Conservation (phyloP, 352 stramenopile species). For the Phytophthora macrochlamydospora region DNA sequence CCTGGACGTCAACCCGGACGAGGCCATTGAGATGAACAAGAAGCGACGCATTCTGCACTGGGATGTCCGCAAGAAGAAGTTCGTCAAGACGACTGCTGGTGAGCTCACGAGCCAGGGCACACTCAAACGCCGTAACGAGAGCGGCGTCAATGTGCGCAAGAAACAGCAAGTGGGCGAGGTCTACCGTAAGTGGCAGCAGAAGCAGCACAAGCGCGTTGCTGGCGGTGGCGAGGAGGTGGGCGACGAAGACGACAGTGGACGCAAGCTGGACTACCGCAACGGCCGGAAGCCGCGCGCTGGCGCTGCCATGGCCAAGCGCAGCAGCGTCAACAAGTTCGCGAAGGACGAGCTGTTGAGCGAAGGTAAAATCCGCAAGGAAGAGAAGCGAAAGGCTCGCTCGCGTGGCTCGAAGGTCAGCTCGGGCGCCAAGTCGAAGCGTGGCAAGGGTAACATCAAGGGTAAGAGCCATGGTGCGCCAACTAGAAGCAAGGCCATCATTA, state of each 20-base stretch:
- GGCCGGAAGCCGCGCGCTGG: slow-evolving; percentile 68
- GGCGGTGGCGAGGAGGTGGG: slow-evolving; percentile 72
- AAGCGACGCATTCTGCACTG: slow-evolving; percentile 98
- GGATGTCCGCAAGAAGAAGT: slow-evolving; percentile 98
- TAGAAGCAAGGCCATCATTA: slow-evolving; percentile 85
- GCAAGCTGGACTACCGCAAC: slow-evolving; percentile 79
- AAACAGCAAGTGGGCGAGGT: slow-evolving; percentile 91
- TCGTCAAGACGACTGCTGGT: slow-evolving; percentile 92
- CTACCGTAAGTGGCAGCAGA: slow-evolving; percentile 95
- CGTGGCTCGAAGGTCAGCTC: slow-evolving; percentile 71
- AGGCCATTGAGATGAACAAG: slow-evolving; percentile 97
- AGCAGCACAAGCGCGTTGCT: slow-evolving; percentile 84
- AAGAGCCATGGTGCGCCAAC: slow-evolving; percentile 84
- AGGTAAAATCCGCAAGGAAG: slow-evolving; percentile 84
- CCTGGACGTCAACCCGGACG: slow-evolving; percentile 98
- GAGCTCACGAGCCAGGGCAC: slow-evolving; percentile 86
- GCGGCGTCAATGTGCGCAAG: slow-evolving; percentile 78
- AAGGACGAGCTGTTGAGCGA: slow-evolving; percentile 84
- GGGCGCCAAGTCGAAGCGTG: slow-evolving; percentile 52
- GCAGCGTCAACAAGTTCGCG: slow-evolving; percentile 74
- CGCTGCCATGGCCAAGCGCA: slow-evolving; percentile 38
- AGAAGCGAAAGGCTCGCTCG: slow-evolving; percentile 84
- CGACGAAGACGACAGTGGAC: slow-evolving; percentile 54
- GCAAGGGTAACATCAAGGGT: slow-evolving; percentile 76
- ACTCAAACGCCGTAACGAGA: slow-evolving; percentile 88